Evolutionary conservation across 2,329 filamentous ascomycete genomes (phyloP).

Genomic region (Domatiomyces catenatus): DNA sequence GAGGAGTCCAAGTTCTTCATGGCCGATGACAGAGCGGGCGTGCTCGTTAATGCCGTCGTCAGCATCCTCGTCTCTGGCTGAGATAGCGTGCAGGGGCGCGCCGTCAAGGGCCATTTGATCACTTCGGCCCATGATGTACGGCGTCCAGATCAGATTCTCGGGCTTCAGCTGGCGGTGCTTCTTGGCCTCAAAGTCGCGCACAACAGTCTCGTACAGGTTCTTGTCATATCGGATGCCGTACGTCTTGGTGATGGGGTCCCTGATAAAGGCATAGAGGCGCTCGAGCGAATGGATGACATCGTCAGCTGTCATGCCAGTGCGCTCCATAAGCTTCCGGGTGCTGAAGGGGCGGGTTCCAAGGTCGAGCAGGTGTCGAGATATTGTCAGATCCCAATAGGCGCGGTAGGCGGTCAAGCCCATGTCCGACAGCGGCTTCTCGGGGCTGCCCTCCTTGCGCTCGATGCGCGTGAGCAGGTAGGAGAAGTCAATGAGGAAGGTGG

Average conservation of each 20-base stretch:
- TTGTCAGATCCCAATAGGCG: slow-evolving; percentile 85
- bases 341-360: slow-evolving; percentile 43
- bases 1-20: slow-evolving; percentile 4
- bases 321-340: slow-evolving; percentile 33
- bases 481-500: slow-evolving; percentile 92
- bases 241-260: slow-evolving; percentile 71
- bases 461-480: slow-evolving; percentile 90
- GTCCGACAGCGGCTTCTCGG: slow-evolving; percentile 92
- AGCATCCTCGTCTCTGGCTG: slow-evolving; percentile 57
- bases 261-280: slow-evolving; percentile 71
- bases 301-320: slow-evolving; percentile 89
- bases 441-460: slow-evolving; percentile 85
- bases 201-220: slow-evolving; percentile 71
- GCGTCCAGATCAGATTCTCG: slow-evolving; percentile 77
- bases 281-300: slow-evolving; percentile 91
- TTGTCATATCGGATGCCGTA: slow-evolving; percentile 84
- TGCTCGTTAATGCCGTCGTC: slow-evolving; percentile 23
- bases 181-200: slow-evolving; percentile 77
- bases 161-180: slow-evolving; percentile 73
- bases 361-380: slow-evolving; percentile 69
- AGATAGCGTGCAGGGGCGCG: slow-evolving; percentile 70
- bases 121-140: slow-evolving; percentile 85
- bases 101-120: slow-evolving; percentile 72
- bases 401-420: slow-evolving; percentile 96
- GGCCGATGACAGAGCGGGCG: slow-evolving; percentile 9